Conservation (phyloP, 306 rosid species). For the Oemleria cerasiformis region DNA sequence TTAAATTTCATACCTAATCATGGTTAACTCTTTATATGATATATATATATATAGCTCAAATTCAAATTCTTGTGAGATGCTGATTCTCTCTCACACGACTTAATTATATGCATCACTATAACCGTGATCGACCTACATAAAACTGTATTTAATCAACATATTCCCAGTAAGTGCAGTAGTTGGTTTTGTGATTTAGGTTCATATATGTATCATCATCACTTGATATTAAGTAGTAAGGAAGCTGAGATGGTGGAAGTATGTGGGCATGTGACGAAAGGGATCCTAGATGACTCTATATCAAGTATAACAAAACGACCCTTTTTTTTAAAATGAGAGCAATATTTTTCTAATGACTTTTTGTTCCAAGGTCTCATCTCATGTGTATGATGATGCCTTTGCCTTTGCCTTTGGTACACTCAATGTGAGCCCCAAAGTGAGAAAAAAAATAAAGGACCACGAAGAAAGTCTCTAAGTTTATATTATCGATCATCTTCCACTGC, state of each 20-base stretch:
- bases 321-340: slow-evolving; percentile 14
- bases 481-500: slow-evolving; percentile 24
- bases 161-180: too few relatives aligned
- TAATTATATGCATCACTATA: too few relatives aligned
- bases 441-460: neutral
- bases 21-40: too few relatives aligned
- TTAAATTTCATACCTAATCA: too few relatives aligned
- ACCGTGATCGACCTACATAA: too few relatives aligned
- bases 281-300: neutral
- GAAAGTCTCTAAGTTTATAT: neutral
- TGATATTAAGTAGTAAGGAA: too few relatives aligned
- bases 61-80: too few relatives aligned
- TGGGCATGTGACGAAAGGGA: neutral
- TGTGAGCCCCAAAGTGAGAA: slow-evolving; percentile 27
- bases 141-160: too few relatives aligned
- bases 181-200: neutral
- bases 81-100: too few relatives aligned
- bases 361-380: slow-evolving; percentile 24
- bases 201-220: too few relatives aligned
- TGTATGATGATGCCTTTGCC: slow-evolving; percentile 26
- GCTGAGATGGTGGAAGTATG: too few relatives aligned
- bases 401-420: slow-evolving; percentile 34
- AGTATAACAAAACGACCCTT: slow-evolving; percentile 11
- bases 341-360: slow-evolving; percentile 2
- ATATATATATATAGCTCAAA: too few relatives aligned